Evolutionary conservation across 768 basidiomycete genomes (phyloP), one percentile per base, ranked within the genome.

Genomic region (Xerocomellus chrysenteron): DNA sequence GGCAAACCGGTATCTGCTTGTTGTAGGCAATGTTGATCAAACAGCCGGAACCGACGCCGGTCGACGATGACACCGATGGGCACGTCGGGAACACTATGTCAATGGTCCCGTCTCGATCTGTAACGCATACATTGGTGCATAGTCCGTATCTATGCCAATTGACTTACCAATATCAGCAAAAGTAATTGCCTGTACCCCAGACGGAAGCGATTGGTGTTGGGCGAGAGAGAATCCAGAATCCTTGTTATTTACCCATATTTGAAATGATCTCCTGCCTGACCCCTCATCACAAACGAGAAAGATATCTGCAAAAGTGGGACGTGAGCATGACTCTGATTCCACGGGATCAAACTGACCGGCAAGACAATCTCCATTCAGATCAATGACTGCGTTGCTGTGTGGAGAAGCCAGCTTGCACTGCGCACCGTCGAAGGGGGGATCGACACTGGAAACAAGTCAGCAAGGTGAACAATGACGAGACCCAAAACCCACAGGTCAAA

Each of bases 71-170:
- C n/a, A 91, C 83, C 3, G 79, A 81, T 0, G 77, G 73, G 68
- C 97, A 99, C 1, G 90, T 90, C 0, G 92, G 82, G 67, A 98
- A 93, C 44, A 99, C 79, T 81, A 98, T 85, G 70, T 98, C 97
- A 33, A 98, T 90, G 1, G 96, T 95, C 1, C 97, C 97, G 64
- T 98, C 97, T 8, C 97, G 86, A 66, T 98, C 95, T 90, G 57
- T 2, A 49, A 28, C 32, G 24, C 13, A 74, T 52, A 46, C 39
- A 19, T 52, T 8, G 21, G 50, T 50, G 17, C 47, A n/a, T 6
- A 55, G 24, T 33, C 9, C 24, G 3, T 10, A 33, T 32, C 26
- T 40, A 24, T 19, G 43, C 42, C 16, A n/a, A 2, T 36, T 53
- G 37, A 40, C 78, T 54, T 66, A 92, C 94, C 90, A 61, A 98